Percentiles rank a stretch among this genome's conserved stretches.
Conservation (phyloP, 179 eudicot species). For the Beta macrorhiza region DNA sequence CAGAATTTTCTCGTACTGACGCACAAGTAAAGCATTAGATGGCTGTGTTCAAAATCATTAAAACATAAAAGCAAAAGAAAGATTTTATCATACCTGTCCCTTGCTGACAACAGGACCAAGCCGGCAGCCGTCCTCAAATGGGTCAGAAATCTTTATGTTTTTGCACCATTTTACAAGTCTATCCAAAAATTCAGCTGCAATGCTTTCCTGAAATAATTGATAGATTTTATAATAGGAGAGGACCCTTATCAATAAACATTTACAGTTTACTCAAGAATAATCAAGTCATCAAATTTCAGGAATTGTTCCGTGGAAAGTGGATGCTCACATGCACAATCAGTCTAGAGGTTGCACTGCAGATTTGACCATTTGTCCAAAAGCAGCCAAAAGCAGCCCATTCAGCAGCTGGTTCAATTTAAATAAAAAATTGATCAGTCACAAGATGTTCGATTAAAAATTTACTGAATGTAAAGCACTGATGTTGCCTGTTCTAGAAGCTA, state of each 20-base stretch:
- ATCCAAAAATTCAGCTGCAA: slow-evolving; percentile 71
- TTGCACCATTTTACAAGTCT: slow-evolving; percentile 81
- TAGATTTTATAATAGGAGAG: not conserved
- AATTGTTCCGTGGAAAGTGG: not conserved
- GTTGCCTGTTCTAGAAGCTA: slow-evolving; percentile 17
- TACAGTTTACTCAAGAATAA: slow-evolving; percentile 1
- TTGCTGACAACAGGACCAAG: slow-evolving; percentile 90
- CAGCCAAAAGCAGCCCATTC: slow-evolving; percentile 96
- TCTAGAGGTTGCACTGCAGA: slow-evolving; percentile 98
- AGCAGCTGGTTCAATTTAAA: slow-evolving; percentile 60
- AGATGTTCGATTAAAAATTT: slow-evolving; percentile 11
- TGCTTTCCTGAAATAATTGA: slow-evolving; percentile 65
- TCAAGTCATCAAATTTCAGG: not conserved
- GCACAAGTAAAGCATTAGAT: slow-evolving; percentile 19
- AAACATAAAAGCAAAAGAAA: slow-evolving; percentile 6
- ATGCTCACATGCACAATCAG: slow-evolving; percentile 77
- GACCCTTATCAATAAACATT: not conserved
- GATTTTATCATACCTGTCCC: slow-evolving; percentile 61
- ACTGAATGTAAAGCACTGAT: not conserved
- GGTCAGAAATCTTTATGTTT: slow-evolving; percentile 90
- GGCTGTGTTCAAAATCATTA: not conserved
- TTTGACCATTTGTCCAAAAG: slow-evolving; percentile 99
- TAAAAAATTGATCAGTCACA: slow-evolving; percentile 2
- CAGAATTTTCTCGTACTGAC: slow-evolving; percentile 85
- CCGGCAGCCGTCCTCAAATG: slow-evolving; percentile 94